Base-by-base conservation (phyloP, 2,329 filamentous ascomycete species). In the Trichophyton mentagrophytes region DNA sequence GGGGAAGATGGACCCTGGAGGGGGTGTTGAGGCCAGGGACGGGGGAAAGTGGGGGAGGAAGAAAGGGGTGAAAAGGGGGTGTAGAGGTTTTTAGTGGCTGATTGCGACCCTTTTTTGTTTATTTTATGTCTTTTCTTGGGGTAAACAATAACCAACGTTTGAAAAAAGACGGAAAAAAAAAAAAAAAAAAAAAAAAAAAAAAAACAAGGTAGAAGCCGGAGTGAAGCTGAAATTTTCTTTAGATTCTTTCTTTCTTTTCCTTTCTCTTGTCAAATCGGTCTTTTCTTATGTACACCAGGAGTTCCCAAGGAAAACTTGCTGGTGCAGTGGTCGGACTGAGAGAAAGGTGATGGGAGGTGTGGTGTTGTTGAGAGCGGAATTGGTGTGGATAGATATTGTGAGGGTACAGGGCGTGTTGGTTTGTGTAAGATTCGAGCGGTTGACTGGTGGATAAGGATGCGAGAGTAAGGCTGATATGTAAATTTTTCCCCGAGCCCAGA, bases 271-370 rank as follows among this genome's bases (percentile, higher is more conserved):
- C 66, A 67, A 68, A 67, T 69, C 79, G 69, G 69, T 71, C 72
- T 74, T 72, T 44, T 69, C 68, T 73, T 90, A 90, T 89, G 81
- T 90, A 90, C 88, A 91, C 89, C 88, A 85, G 82, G 79, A 82
- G 82, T 84, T 86, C 86, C 82, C 78, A 89, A 90, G 80, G 86
- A 90, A 91, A 92, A 90, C 87, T 85, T 88, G 89, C 86, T 90
- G 88, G 87, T 91, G 88, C 75, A 79, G 74, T 72, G 73, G 69
- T 71, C 71, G 70, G 68, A 61, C 66, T 67, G 67, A 68, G 68
- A 71, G 69, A 69, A 63, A 69, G 71, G 67, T 69, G 68, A 74
- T 47, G 42, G 73, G 70, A 74, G 72, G 67, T 72, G 58, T 61
- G 62, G 61, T 72, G 58, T 61, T 61, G 61, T 27, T 53, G 38